phyloP scores from a whole-genome alignment of 139 green algal species.

The Tetradesmus lagerheimii region DNA sequence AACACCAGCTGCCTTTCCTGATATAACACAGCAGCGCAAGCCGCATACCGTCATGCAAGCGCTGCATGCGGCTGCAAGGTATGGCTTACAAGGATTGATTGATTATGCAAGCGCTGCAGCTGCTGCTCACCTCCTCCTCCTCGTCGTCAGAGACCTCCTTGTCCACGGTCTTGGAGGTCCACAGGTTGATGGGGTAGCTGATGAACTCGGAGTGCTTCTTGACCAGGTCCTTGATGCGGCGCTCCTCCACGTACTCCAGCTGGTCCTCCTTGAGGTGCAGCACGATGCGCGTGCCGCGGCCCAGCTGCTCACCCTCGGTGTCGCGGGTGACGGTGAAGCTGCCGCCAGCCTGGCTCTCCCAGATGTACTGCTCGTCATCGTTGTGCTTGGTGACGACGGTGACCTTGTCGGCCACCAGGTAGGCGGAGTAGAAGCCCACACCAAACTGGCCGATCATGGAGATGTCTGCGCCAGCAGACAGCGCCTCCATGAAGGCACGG shows the following conservation, averaged over 20 bases:
- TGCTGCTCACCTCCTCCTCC: constrained; percentile 71
- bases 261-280: constrained; percentile 98
- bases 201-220: constrained; percentile 99
- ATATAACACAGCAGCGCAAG: too few relatives aligned
- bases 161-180: constrained; percentile 97
- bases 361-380: constrained; percentile 99
- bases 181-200: constrained; percentile 98
- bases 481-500: constrained; percentile 99
- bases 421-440: constrained; percentile 99
- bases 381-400: constrained; percentile 98
- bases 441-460: constrained; percentile 99
- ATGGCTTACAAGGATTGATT: too few relatives aligned
- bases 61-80: neutral
- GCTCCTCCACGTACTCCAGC: constrained; percentile 99
- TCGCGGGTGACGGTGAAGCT: constrained; percentile 98
- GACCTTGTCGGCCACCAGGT: constrained; percentile 97
- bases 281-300: constrained; percentile 96
- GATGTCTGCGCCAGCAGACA: constrained; percentile 98
- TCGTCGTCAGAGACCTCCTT: constrained; percentile 96
- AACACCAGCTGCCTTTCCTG: too few relatives aligned
- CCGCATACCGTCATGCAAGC: too few relatives aligned
- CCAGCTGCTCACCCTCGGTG: constrained; percentile 86
- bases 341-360: constrained; percentile 98
- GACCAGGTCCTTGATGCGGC: constrained; percentile 98
- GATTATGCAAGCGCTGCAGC: neutral